A percentile compares a stretch with the other conserved stretches of the same genome.
phyloP scores from a whole-genome alignment of 1,284 basidiomycete genomes.

The Schizophyllum commune region DNA sequence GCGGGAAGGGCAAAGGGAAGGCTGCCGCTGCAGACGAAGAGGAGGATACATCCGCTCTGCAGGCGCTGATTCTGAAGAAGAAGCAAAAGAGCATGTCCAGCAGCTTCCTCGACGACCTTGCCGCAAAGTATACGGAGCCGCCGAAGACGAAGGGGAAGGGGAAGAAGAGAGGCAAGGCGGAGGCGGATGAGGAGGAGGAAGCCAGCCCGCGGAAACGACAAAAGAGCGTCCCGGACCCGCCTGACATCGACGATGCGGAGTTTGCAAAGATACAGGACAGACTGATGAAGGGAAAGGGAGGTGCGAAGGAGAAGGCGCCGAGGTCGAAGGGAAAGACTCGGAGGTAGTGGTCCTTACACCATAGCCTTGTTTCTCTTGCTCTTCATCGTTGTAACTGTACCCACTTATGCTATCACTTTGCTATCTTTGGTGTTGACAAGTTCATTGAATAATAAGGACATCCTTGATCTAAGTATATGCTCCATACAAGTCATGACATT shows the following conservation, averaged over 20 bases:
- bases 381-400: constrained; percentile 1
- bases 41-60: constrained; percentile 63
- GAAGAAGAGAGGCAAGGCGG: constrained; percentile 46
- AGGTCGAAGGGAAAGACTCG: constrained; percentile 25
- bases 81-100: constrained; percentile 55
- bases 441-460: too few species aligned
- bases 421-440: neutral
- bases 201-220: constrained; percentile 46
- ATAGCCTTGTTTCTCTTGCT: neutral
- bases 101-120: constrained; percentile 69
- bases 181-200: constrained; percentile 30
- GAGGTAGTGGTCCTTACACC: constrained; percentile 20
- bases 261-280: constrained; percentile 57
- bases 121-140: constrained; percentile 64
- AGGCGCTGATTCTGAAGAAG: constrained; percentile 77
- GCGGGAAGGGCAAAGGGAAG: constrained; percentile 50
- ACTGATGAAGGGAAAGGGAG: constrained; percentile 40
- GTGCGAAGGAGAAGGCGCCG: constrained; percentile 14
- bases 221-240: constrained; percentile 30
- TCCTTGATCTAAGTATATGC: neutral
- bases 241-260: constrained; percentile 63
- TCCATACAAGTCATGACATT: constrained; percentile 5
- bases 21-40: constrained; percentile 38
- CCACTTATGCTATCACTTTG: constrained; percentile 2
- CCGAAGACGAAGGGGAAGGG: constrained; percentile 38